Percentiles rank a stretch among this genome's conserved stretches.
These are phyloP conservation scores for Boletus sp. DNA, from an alignment of 768 basidiomycete genomes.

Conservation along the genomic window DNA sequence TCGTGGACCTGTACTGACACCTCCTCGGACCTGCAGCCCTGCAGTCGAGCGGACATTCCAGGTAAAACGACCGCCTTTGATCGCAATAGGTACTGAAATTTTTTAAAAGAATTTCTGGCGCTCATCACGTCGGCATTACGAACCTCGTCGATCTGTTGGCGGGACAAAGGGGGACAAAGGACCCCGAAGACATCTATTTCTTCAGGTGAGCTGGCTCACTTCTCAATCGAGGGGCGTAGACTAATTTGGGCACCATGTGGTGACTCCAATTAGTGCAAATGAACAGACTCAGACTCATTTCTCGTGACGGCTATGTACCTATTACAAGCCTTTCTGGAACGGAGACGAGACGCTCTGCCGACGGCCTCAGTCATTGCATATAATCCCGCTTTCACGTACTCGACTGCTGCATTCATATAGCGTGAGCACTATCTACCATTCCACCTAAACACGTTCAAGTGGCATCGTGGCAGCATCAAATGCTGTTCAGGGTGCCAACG, in stretches of 20 bases:
- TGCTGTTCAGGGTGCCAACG: conserved; percentile 30
- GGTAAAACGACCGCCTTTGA: conserved; percentile 11
- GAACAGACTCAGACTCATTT: background rate
- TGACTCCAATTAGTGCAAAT: conserved; percentile 1
- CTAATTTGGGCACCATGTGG: conserved; percentile 20
- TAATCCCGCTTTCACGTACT: conserved; percentile 29
- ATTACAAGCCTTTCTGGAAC: conserved; percentile 15
- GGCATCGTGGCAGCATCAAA: conserved; percentile 19
- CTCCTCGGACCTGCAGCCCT: conserved; percentile 23
- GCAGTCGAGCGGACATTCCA: conserved; percentile 8
- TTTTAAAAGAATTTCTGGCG: conserved; percentile 14
- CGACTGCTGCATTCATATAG: conserved; percentile 20
- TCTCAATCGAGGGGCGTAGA: background rate
- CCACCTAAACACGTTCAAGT: conserved; percentile 21
- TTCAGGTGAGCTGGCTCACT: conserved; percentile 23
- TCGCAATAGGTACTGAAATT: conserved; percentile 3
- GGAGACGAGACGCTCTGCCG: conserved; percentile 24
- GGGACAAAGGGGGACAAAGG: conserved; percentile 8
- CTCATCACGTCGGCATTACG: conserved; percentile 19
- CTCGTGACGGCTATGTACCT: conserved; percentile 10
- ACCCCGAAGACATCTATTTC: conserved; percentile 23
- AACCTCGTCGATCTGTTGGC: conserved; percentile 18
- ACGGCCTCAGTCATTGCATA: conserved; percentile 18
- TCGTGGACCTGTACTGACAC: background rate
- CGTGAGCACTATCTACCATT: conserved; percentile 12